These are phyloP conservation scores for Fonsecaea nubica DNA, from an alignment of 2,329 filamentous ascomycete species.

Conservation along the genomic window DNA sequence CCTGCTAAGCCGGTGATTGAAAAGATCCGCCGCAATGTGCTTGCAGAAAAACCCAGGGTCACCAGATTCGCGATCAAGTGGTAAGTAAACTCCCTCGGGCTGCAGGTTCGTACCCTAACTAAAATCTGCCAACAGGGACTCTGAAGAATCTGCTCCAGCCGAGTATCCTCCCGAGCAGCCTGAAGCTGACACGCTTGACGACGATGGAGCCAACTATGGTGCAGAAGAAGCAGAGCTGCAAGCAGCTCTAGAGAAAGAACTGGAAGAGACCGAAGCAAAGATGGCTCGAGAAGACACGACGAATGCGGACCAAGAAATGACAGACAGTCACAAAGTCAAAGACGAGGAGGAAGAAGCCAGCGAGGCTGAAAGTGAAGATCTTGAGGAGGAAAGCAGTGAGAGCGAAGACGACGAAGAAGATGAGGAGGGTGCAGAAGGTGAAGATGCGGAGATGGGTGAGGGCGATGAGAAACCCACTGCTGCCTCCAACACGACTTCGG, in stretches of 20 bases:
- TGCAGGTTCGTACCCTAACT: not conserved
- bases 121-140: slow-evolving; percentile 70
- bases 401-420: slow-evolving; percentile 74
- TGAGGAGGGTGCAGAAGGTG: slow-evolving; percentile 62
- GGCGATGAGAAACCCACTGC: slow-evolving; percentile 27
- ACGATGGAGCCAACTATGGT: slow-evolving; percentile 85
- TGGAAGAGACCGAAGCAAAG: slow-evolving; percentile 56
- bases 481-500: not conserved
- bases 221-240: slow-evolving; percentile 84
- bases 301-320: slow-evolving; percentile 71
- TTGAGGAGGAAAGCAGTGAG: slow-evolving; percentile 77
- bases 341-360: slow-evolving; percentile 70
- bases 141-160: slow-evolving; percentile 92
- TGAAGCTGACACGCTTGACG: slow-evolving; percentile 83
- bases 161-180: slow-evolving; percentile 98
- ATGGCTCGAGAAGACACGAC: slow-evolving; percentile 43
- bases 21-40: slow-evolving; percentile 86
- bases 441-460: slow-evolving; percentile 64
- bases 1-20: slow-evolving; percentile 92
- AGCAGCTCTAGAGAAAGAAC: slow-evolving; percentile 63
- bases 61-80: slow-evolving; percentile 99
- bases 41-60: slow-evolving; percentile 96
- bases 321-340: slow-evolving; percentile 59
- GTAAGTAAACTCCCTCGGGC: slow-evolving; percentile 60
- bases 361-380: slow-evolving; percentile 78